Conservation (phyloP, 495 filamentous ascomycete genomes). For the Lepraria neglecta region DNA sequence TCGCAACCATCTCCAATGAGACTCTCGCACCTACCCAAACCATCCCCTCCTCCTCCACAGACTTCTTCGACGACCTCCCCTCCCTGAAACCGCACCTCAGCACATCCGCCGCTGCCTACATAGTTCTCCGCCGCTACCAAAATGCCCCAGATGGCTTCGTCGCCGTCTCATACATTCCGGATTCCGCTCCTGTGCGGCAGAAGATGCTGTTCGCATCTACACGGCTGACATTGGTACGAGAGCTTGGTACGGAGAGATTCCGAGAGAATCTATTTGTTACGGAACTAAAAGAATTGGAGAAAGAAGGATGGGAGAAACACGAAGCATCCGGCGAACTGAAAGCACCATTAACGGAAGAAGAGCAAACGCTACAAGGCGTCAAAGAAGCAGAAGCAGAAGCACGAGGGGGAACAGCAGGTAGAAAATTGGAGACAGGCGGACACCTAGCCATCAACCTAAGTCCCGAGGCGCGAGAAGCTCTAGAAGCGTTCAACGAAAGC, state of each 20-base stretch:
- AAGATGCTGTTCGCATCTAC: constrained; percentile 96
- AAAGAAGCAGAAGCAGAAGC: constrained; percentile 75
- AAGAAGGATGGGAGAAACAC: constrained; percentile 68
- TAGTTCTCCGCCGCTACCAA: constrained; percentile 68
- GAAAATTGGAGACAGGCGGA: constrained; percentile 38
- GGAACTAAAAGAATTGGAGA: constrained; percentile 61
- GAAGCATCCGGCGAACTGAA: constrained; percentile 42
- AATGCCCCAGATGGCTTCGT: constrained; percentile 48
- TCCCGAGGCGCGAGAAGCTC: constrained; percentile 59
- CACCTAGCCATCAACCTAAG: constrained; percentile 57
- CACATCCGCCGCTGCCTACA: constrained; percentile 70
- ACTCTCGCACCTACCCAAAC: constrained; percentile 57
- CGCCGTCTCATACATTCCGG: constrained; percentile 85
- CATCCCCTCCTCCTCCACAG: constrained; percentile 50
- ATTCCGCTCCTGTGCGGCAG: constrained; percentile 79
- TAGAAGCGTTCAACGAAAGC: constrained; percentile 52
- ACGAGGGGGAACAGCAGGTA: constrained; percentile 67
- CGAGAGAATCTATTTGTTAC: constrained; percentile 69
- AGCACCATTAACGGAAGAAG: constrained; percentile 83
- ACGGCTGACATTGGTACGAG: constrained; percentile 71
- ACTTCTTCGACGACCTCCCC: constrained; percentile 56
- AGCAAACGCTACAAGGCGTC: constrained; percentile 68
- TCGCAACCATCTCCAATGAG: constrained; percentile 73
- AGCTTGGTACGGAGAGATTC: constrained; percentile 87
- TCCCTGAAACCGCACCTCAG: constrained; percentile 59